Conservation (phyloP, 345 rosid genomes). For the Limnanthes douglasii region DNA sequence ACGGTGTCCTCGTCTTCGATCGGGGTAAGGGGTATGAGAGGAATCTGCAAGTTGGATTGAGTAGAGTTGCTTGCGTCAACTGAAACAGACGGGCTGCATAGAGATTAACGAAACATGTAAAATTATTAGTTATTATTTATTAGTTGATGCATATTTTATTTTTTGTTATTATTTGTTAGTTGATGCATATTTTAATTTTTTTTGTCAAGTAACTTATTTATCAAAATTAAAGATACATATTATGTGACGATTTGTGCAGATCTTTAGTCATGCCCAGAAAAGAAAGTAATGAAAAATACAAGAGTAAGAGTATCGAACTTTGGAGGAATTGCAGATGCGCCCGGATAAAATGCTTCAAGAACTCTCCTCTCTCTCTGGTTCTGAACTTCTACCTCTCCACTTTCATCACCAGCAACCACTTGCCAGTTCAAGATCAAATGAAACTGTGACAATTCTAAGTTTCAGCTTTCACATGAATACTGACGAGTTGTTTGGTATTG, state of each 20-base stretch:
- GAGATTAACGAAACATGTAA: too few relatives aligned
- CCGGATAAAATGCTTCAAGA: conserved; percentile 94
- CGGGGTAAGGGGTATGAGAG: conserved; percentile 54
- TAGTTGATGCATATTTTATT: too few relatives aligned
- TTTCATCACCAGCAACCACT: conserved; percentile 91
- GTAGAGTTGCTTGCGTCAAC: conserved; percentile 24
- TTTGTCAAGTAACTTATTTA: too few relatives aligned
- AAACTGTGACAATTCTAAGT: conserved; percentile 31
- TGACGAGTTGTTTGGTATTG: too few relatives aligned
- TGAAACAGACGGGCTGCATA: conserved; percentile 49
- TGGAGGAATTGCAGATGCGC: conserved; percentile 71
- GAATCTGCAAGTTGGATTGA: conserved; percentile 28
- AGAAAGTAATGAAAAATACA: conserved; percentile 4
- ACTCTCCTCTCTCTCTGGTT: conserved; percentile 79
- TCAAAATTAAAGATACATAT: too few relatives aligned
- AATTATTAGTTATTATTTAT: too few relatives aligned
- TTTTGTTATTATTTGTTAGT: too few relatives aligned
- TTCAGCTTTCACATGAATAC: conserved; percentile 11
- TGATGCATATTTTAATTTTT: too few relatives aligned
- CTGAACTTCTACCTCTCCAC: conserved; percentile 54
- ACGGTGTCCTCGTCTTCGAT: conserved; percentile 73
- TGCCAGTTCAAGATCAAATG: conserved; percentile 40
- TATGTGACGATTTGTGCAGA: too few relatives aligned
- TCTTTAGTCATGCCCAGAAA: too few relatives aligned
- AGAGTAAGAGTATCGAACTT: conserved; percentile 28